Conservation (phyloP, 192 early-diverging fungal genomes). For the Linnemannia zychae region DNA sequence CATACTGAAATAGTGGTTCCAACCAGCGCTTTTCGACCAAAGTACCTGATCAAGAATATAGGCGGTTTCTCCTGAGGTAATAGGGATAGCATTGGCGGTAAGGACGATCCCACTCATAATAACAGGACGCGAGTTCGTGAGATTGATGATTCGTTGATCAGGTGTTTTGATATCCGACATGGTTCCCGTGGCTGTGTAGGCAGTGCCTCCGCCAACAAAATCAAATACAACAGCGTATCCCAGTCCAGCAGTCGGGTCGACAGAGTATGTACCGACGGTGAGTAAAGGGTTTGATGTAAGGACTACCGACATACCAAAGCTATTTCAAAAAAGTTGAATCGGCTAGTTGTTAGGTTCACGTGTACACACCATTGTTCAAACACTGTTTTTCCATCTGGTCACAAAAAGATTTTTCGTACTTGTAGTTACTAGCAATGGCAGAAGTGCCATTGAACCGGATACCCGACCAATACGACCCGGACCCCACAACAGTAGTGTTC, state of each 20-base stretch:
- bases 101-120: conserved; percentile 23
- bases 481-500: neutral
- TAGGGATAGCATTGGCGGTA: conserved; percentile 26
- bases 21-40: too few species aligned
- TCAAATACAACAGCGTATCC: conserved; percentile 43
- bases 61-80: conserved; percentile 22
- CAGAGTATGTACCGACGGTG: conserved; percentile 25
- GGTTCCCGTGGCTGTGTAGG: conserved; percentile 18
- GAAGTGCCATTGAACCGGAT: neutral
- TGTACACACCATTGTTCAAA: neutral
- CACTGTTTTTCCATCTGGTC: neutral
- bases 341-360: neutral
- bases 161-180: neutral
- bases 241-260: conserved; percentile 3
- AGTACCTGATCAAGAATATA: conserved; percentile 44
- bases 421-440: neutral
- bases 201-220: neutral
- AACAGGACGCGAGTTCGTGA: conserved; percentile 15
- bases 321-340: too few species aligned
- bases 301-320: neutral
- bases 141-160: conserved; percentile 1
- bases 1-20: too few species aligned
- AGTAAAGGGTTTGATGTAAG: conserved; percentile 23
- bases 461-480: neutral
- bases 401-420: neutral